phyloP scores from a whole-genome alignment of 768 basidiomycete genomes.

The Dacryopinax spathularia region DNA sequence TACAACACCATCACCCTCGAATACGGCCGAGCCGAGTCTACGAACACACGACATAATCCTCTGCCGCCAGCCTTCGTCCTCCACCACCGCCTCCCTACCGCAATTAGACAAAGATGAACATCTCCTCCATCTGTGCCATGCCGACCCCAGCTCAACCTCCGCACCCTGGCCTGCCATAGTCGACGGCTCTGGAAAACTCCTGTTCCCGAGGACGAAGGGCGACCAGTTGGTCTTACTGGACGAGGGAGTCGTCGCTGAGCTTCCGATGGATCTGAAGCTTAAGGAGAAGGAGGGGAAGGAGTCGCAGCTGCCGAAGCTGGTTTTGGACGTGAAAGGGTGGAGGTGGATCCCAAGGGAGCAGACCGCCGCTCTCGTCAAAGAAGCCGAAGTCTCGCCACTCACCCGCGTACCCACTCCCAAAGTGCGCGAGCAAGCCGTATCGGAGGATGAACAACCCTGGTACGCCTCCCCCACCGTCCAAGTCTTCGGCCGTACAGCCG shows the following conservation, averaged over 20 bases:
- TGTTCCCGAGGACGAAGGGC: not conserved
- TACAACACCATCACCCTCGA: no score
- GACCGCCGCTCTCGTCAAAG: not conserved
- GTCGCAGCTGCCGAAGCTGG: not conserved
- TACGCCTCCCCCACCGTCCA: not conserved
- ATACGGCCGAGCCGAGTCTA: not conserved
- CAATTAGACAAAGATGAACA: not conserved
- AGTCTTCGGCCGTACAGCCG: not conserved
- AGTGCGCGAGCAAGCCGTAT: not conserved
- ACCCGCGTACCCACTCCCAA: not conserved
- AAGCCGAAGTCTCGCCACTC: not conserved
- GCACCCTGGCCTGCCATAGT: not conserved
- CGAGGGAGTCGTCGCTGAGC: not conserved
- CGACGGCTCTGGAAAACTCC: not conserved
- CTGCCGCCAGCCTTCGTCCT: not conserved
- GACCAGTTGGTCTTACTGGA: not conserved
- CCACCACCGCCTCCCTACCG: not conserved
- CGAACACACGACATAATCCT: not conserved
- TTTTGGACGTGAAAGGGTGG: not conserved
- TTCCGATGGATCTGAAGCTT: not conserved
- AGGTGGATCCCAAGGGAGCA: not conserved
- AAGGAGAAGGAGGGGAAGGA: not conserved
- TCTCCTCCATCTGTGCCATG: not conserved
- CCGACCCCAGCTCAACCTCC: not conserved
- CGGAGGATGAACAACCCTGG: not conserved